phyloP scores from a whole-genome alignment of 2,329 filamentous ascomycete genomes.

The Coniochaeta hoffmannii region DNA sequence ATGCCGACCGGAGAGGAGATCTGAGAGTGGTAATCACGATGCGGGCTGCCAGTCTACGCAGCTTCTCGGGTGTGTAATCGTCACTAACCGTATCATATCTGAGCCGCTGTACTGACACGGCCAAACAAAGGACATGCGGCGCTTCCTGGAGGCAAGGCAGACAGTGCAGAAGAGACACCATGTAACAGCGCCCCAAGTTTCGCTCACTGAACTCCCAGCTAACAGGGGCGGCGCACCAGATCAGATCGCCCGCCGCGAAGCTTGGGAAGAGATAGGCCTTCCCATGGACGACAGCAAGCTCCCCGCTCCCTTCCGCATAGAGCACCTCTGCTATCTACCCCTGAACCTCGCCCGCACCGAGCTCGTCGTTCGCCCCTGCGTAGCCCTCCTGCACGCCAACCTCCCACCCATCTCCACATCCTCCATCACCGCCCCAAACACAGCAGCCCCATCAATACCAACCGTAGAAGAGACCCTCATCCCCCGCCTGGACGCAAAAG shows the following conservation, averaged over 20 bases:
- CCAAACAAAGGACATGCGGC: slow-evolving; percentile 59
- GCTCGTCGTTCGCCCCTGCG: slow-evolving; percentile 66
- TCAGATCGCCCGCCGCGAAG: slow-evolving; percentile 82
- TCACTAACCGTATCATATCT: not conserved
- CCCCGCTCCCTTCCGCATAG: slow-evolving; percentile 71
- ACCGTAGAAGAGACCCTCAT: slow-evolving; percentile 65
- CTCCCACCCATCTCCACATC: slow-evolving; percentile 23
- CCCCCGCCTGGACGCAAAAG: slow-evolving; percentile 75
- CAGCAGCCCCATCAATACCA: slow-evolving; percentile 21
- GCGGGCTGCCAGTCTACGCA: slow-evolving; percentile 55
- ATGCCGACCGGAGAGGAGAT: slow-evolving; percentile 75
- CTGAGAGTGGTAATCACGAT: slow-evolving; percentile 65
- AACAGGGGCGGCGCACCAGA: too few relatives aligned
- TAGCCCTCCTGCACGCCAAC: slow-evolving; percentile 67
- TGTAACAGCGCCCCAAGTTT: slow-evolving; percentile 37
- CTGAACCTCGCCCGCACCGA: slow-evolving; percentile 67
- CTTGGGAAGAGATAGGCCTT: slow-evolving; percentile 87
- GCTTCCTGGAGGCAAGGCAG: slow-evolving; percentile 72
- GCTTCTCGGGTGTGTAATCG: slow-evolving; percentile 50
- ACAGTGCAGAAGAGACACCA: slow-evolving; percentile 49
- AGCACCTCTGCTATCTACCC: slow-evolving; percentile 81
- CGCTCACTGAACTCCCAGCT: too few relatives aligned
- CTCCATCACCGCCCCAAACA: slow-evolving; percentile 6
- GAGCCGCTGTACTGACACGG: not conserved
- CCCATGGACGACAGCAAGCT: slow-evolving; percentile 63